These are phyloP conservation scores for Musa troglodytarum DNA, from an alignment of 176 grass and related monocot genomes.

Conservation along the genomic window DNA sequence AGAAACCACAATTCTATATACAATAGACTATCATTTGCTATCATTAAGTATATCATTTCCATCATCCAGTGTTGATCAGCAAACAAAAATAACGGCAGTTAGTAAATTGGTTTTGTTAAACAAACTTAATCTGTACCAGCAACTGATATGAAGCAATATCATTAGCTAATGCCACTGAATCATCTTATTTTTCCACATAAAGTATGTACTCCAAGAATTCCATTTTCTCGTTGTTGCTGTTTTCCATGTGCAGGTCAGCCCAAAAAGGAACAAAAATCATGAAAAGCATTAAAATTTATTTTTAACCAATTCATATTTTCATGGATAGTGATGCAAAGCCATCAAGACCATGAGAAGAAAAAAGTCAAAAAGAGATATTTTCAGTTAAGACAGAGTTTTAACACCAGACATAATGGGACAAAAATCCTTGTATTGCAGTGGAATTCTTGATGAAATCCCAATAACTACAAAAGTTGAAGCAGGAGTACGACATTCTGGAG, in stretches of 20 bases:
- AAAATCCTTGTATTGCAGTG: background rate
- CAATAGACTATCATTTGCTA: background rate
- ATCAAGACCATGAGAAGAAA: no score
- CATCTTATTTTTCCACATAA: background rate
- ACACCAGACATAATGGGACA: no score
- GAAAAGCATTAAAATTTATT: background rate
- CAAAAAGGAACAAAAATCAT: background rate
- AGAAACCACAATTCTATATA: background rate
- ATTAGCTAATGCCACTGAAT: background rate
- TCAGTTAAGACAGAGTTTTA: background rate
- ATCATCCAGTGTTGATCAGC: background rate
- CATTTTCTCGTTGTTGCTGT: no score
- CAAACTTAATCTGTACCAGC: no score
- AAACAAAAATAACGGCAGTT: background rate
- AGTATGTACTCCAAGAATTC: background rate
- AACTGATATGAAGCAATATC: background rate
- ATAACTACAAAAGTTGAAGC: background rate
- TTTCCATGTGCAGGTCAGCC: no score
- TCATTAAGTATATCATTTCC: background rate
- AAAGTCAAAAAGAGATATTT: background rate
- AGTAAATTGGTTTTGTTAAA: background rate
- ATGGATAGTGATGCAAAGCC: no score
- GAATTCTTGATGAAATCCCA: background rate
- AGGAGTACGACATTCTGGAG: background rate
- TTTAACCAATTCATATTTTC: no score